A percentile compares a stretch with the other conserved stretches of the same genome.
Conservation (phyloP, 306 rosid genomes). For the Pyrus betulifolia region DNA sequence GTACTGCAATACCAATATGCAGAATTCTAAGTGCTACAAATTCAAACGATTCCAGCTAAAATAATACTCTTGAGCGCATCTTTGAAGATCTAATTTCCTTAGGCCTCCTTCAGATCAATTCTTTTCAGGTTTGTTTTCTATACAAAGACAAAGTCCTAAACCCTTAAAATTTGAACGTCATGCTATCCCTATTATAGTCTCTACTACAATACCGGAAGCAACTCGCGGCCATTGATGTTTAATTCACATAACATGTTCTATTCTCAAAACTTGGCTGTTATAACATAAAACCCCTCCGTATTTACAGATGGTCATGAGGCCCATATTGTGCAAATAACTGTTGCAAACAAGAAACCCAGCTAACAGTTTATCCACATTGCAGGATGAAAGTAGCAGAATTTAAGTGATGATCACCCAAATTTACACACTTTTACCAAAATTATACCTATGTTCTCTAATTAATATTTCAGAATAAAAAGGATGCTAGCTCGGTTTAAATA, state of each 20-base stretch:
- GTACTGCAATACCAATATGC: not conserved
- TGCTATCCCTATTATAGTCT: not conserved
- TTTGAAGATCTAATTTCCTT: not conserved
- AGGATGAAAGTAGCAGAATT: not conserved
- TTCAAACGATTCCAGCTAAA: no score
- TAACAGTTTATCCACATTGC: not conserved
- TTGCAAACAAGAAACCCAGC: not conserved
- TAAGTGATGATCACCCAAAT: not conserved
- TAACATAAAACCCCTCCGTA: no score
- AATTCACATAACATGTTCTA: not conserved
- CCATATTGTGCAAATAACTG: not conserved
- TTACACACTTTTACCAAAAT: no score
- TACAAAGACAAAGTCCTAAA: not conserved
- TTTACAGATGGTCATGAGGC: no score
- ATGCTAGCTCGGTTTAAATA: constrained; percentile 1
- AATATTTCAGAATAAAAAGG: not conserved
- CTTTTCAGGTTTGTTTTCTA: not conserved
- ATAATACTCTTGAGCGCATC: not conserved
- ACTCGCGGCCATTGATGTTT: not conserved
- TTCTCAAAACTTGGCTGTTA: not conserved
- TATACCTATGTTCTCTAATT: not conserved
- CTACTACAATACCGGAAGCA: not conserved
- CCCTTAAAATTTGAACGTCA: not conserved
- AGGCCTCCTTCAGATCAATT: not conserved
- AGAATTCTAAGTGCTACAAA: not conserved